These are phyloP conservation scores for Bacterosira constricta DNA, from an alignment of 108 stramenopile genomes.

Conservation along the genomic window DNA sequence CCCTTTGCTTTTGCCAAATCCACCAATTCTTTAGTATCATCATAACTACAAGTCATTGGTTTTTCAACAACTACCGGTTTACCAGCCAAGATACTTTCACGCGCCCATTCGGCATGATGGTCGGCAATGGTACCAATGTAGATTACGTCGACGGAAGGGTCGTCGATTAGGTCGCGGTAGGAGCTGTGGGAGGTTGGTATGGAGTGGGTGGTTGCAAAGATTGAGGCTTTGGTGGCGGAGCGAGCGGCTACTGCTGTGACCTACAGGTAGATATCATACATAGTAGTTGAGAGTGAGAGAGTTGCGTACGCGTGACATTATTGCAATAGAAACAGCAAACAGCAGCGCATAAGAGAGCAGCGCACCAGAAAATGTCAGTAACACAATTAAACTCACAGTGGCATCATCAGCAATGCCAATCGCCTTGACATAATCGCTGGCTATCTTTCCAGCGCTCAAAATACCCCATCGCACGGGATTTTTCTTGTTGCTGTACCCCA, in stretches of 20 bases:
- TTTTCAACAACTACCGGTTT: constrained; percentile 59
- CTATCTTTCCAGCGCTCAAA: constrained; percentile 43
- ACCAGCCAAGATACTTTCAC: constrained; percentile 35
- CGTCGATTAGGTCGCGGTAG: constrained; percentile 45
- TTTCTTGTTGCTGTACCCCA: background rate
- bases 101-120: constrained; percentile 48
- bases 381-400: background rate
- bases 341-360: background rate
- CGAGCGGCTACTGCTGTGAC: constrained; percentile 44
- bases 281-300: background rate
- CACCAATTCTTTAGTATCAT: constrained; percentile 31
- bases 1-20: constrained; percentile 33
- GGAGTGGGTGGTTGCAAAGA: constrained; percentile 50
- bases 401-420: constrained; percentile 41
- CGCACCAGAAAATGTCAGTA: background rate
- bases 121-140: constrained; percentile 63
- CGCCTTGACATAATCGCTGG: constrained; percentile 50
- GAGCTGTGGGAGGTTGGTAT: constrained; percentile 32
- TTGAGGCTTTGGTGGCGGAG: constrained; percentile 17
- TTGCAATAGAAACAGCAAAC: background rate
- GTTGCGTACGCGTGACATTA: background rate
- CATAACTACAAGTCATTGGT: constrained; percentile 32
- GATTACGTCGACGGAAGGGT: constrained; percentile 56
- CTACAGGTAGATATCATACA: background rate
- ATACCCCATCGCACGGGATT: constrained; percentile 52